phyloP scores from a whole-genome alignment of 169 alveolate species.

The Blepharisma undulans region DNA sequence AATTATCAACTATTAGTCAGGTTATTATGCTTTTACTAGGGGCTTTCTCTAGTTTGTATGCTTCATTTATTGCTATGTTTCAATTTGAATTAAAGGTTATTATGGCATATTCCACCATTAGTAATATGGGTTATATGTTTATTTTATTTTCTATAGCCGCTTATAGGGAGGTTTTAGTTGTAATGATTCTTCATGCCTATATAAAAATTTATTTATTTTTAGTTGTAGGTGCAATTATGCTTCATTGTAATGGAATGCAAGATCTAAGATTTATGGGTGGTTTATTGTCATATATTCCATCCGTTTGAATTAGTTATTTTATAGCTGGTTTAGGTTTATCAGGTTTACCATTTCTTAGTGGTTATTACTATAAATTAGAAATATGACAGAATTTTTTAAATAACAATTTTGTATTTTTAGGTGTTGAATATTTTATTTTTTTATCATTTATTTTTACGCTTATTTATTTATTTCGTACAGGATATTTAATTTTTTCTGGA shows the following conservation, averaged over 20 bases:
- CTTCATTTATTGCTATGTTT: constrained; percentile 45
- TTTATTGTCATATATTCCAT: constrained; percentile 19
- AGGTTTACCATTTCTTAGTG: constrained; percentile 48
- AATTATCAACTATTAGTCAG: not conserved
- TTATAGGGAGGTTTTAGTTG: constrained; percentile 36
- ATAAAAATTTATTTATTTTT: constrained; percentile 50
- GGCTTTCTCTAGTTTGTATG: constrained; percentile 18
- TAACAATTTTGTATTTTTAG: not conserved
- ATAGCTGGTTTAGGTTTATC: constrained; percentile 3
- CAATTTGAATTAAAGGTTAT: constrained; percentile 50
- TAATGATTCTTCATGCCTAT: constrained; percentile 45
- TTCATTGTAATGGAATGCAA: constrained; percentile 37
- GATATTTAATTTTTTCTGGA: not conserved
- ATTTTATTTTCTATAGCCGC: constrained; percentile 39
- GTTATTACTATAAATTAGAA: constrained; percentile 43
- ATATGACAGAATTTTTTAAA: not conserved
- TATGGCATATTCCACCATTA: constrained; percentile 53
- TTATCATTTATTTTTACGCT: constrained; percentile 42
- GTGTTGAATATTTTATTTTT: not conserved
- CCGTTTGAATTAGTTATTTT: constrained; percentile 15
- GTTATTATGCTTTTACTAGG: constrained; percentile 30
- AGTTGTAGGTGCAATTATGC: constrained; percentile 41
- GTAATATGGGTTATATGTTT: constrained; percentile 55
- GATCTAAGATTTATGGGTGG: constrained; percentile 52
- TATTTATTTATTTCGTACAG: constrained; percentile 35